Evolutionary conservation across 495 filamentous ascomycete genomes (phyloP).

Genomic region (Tricharina praecox): DNA sequence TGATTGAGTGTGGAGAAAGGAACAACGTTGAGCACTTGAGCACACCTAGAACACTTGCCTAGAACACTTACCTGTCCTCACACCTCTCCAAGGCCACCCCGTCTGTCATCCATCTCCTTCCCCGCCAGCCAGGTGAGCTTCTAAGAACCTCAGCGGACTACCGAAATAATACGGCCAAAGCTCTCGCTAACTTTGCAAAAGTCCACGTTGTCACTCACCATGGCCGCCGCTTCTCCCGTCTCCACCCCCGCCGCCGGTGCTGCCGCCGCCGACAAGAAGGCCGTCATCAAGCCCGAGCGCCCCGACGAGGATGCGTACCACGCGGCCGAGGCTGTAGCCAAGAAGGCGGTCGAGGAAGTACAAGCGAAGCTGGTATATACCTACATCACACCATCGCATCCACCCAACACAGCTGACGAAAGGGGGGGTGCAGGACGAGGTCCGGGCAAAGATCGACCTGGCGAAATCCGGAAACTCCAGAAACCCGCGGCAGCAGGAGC

Average conservation of each 20-base stretch:
- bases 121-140: background rate
- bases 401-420: conserved; percentile 12
- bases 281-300: conserved; percentile 45
- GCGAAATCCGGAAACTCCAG: conserved; percentile 41
- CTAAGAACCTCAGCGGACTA: too few species aligned
- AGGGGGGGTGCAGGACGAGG: conserved; percentile 47
- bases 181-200: conserved; percentile 5
- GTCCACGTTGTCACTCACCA: conserved; percentile 7
- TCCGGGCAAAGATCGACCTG: conserved; percentile 69
- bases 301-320: conserved; percentile 58
- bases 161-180: too few species aligned
- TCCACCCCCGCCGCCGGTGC: conserved; percentile 15
- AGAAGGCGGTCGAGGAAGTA: conserved; percentile 62
- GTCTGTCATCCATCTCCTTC: background rate
- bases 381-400: background rate
- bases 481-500: conserved; percentile 63
- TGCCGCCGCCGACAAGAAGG: conserved; percentile 24
- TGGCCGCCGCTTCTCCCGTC: conserved; percentile 5
- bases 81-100: background rate
- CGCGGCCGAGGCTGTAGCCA: conserved; percentile 50
- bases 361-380: conserved; percentile 52
- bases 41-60: background rate
- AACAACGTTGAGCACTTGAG: too few species aligned
- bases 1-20: too few species aligned
- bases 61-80: background rate